Evolutionary conservation across 139 green algal genomes (phyloP), one percentile per base, ranked within the genome.

Genomic region (Limnomonas spitsbergensis): DNA sequence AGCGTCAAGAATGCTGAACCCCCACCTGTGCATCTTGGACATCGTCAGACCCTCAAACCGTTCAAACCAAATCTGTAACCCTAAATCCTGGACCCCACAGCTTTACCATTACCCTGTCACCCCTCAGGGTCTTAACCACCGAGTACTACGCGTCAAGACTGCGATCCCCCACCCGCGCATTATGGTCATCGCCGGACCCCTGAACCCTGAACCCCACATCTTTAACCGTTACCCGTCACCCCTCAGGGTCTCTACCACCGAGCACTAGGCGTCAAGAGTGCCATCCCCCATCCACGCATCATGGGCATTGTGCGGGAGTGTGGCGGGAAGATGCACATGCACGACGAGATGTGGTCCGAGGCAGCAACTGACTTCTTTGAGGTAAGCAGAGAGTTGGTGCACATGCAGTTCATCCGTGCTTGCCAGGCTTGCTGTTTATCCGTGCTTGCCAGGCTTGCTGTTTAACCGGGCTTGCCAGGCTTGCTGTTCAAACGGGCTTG

Each of bases 281-380:
- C 84, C 40, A 83, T 85, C 70, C 96, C 95, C 2, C 95, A 99
- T 88, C 95, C 95, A 1, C 90, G 94, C 79, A 98, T 99, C 85
- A 90, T 99, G 90, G 95, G 95, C 76, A 94, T 98, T 80, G 98
- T 99, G 82, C 88, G 92, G 26, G 96, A 99, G 88, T 98, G 94
- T 82, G 78, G 78, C 26, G 96, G 95, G 56, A 99, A 99, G 89
- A 99, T 99, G 95, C 90, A 98, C 87, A 98, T 98, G 93, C 85
- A 90, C 9, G 93, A 98, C 84, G 86, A 94, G 53, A 38, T 84
- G 36, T 99, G 94, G 94, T 81, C 78, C 27, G 86, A 97, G 1
- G 96, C 96, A 1, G 89, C 91, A 52, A 99, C 96, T 2, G 96
- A 98, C 85, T 99, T 99, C 81, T 99, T 99, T 81, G 96, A 99